Evolutionary conservation across 345 rosid species (phyloP), one percentile per base, ranked within the genome.

Genomic region (Raphanus sativus): DNA sequence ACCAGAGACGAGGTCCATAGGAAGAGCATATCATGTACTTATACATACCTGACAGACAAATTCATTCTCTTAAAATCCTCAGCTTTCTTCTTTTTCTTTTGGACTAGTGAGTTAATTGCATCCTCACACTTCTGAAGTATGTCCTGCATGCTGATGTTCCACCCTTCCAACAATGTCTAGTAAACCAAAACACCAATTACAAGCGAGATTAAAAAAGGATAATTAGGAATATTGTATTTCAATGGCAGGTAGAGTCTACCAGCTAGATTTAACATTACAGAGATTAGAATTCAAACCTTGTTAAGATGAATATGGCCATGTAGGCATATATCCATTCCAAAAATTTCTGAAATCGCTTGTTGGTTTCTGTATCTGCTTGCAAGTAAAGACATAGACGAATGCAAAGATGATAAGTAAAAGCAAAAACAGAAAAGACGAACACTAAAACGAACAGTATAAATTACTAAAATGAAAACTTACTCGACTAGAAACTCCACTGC

Each of bases 241-340:
- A 48, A 21, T 65, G 62, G 62, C 48, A 45, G 61, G 54, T 45
- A 64, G 70, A 70, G 61, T 13, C 65, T 64, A 56, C 71, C 15
- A 65, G 36, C 63, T 65, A 74, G 64, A 54, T 68, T 76, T 28
- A 67, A 75, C 36, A 40, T 45, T 69, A 54, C 28, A 69, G 32
- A 38, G 65, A 61, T 56, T 77, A 76, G 75, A 56, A 65, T 29
- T 70, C 64, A 67, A 69, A 91, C 99, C 98, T 89, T 83, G 28
- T 88, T 70, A 34, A 92, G 88, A 83, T 92, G 94, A 79, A 92
- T 65, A 81, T 92, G 97, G 38, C 96, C 98, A 68, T 87, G 85
- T 73, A 92, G 86, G 67, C 92, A 87, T 9, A 83, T 67, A 70
- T 86, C 91, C 77, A 38, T 75, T 36, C 86, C 89, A 75, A 81